These are phyloP conservation scores for Fistulinella cinereoalba DNA, from an alignment of 1,284 basidiomycete species.

Conservation along the genomic window DNA sequence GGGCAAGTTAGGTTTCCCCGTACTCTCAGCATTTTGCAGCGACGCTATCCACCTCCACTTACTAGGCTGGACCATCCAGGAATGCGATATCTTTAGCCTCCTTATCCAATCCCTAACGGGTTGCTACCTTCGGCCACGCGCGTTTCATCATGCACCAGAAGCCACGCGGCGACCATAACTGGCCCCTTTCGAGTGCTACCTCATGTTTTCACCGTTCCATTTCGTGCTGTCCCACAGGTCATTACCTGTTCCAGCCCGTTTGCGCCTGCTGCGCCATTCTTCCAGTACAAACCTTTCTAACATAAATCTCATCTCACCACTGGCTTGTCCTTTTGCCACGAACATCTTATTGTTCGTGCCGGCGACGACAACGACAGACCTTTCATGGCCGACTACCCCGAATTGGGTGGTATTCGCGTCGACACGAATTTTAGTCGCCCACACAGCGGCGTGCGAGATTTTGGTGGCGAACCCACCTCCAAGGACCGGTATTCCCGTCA, in stretches of 20 bases:
- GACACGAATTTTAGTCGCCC: constrained; percentile 31
- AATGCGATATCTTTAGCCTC: neutral
- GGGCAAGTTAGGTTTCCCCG: no score
- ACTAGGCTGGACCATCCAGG: neutral
- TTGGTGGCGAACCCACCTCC: constrained; percentile 19
- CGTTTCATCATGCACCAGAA: constrained; percentile 18
- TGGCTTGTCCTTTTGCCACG: neutral
- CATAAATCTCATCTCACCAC: neutral
- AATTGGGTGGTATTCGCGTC: constrained; percentile 25
- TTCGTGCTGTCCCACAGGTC: constrained; percentile 13
- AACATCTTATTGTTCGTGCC: neutral
- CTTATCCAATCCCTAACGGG: neutral
- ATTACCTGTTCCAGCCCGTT: constrained; percentile 22
- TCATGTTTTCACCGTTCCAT: constrained; percentile 26
- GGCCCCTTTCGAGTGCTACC: constrained; percentile 25
- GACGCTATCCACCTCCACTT: no score
- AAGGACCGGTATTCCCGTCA: constrained; percentile 32
- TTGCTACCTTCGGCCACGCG: neutral
- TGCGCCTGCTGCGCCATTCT: constrained; percentile 25
- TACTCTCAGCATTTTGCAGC: no score
- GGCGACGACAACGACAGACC: neutral
- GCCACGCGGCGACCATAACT: constrained; percentile 11
- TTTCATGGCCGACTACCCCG: constrained; percentile 25
- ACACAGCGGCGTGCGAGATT: constrained; percentile 28
- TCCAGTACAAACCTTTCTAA: constrained; percentile 1